Conservation (phyloP, 768 basidiomycete genomes). For the Coprinopsis sp. region DNA sequence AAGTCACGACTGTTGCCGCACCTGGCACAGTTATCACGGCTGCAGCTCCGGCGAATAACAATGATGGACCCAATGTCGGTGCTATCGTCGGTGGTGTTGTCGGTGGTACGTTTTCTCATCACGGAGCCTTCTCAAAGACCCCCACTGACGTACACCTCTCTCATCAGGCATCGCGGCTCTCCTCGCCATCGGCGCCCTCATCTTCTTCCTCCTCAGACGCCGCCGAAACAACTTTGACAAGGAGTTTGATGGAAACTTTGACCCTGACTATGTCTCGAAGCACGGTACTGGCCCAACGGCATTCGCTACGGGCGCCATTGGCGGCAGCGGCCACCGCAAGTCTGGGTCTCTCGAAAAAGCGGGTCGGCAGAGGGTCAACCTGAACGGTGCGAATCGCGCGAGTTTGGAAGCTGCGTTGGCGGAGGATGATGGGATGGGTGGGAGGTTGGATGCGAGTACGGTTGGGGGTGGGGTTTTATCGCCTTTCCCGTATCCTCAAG, state of each 20-base stretch:
- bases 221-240: conserved; percentile 17
- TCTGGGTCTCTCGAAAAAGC: conserved; percentile 4
- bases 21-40: conserved; percentile 20
- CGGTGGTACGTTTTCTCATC: conserved; percentile 32
- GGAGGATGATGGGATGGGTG: conserved; percentile 33
- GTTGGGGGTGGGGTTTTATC: conserved; percentile 30
- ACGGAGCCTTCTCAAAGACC: neutral
- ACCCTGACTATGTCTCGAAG: conserved; percentile 27
- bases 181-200: conserved; percentile 17
- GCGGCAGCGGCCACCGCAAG: neutral
- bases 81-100: conserved; percentile 50
- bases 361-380: conserved; percentile 2
- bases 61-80: conserved; percentile 24
- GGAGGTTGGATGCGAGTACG: conserved; percentile 23
- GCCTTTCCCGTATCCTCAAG: conserved; percentile 23
- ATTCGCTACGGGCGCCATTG: no score
- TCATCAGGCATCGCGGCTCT: conserved; percentile 26
- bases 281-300: neutral
- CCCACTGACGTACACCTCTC: conserved; percentile 1
- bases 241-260: conserved; percentile 39
- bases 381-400: conserved; percentile 5
- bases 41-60: neutral
- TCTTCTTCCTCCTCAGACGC: conserved; percentile 25
- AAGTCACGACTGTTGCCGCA: conserved; percentile 22
- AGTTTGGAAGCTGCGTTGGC: conserved; percentile 13